Conservation (phyloP, 768 basidiomycete genomes). For the Leucocoprinus leucothites region DNA sequence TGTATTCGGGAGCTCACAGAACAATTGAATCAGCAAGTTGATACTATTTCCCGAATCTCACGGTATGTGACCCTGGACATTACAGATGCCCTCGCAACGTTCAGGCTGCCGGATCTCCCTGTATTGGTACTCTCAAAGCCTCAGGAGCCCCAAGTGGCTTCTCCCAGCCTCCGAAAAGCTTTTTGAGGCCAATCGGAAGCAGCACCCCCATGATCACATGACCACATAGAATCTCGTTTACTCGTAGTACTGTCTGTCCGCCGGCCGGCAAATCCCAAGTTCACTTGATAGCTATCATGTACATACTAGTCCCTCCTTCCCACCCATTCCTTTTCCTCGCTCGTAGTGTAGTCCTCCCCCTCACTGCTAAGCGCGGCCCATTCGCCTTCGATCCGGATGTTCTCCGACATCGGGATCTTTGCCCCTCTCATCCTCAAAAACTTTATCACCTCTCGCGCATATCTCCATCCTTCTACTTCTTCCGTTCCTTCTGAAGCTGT, state of each 20-base stretch:
- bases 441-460: slow-evolving; percentile 65
- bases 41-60: too few species aligned
- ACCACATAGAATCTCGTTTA: too few species aligned
- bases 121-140: too few species aligned
- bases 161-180: background rate
- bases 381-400: slow-evolving; percentile 49
- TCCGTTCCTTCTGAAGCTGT: slow-evolving; percentile 10
- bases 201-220: background rate
- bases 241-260: background rate
- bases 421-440: slow-evolving; percentile 75
- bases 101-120: too few species aligned
- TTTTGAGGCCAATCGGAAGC: background rate
- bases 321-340: slow-evolving; percentile 26
- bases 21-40: too few species aligned
- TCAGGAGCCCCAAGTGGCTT: too few species aligned
- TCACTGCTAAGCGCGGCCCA: slow-evolving; percentile 75
- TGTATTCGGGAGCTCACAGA: too few species aligned
- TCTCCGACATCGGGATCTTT: slow-evolving; percentile 52
- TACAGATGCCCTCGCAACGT: too few species aligned
- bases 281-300: background rate
- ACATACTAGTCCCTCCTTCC: slow-evolving; percentile 5
- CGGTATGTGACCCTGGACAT: too few species aligned
- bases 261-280: background rate
- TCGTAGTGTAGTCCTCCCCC: slow-evolving; percentile 41
- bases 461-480: slow-evolving; percentile 50